These are phyloP conservation scores for Fragaria ananassa DNA, from an alignment of 306 rosid species.

Conservation along the genomic window DNA sequence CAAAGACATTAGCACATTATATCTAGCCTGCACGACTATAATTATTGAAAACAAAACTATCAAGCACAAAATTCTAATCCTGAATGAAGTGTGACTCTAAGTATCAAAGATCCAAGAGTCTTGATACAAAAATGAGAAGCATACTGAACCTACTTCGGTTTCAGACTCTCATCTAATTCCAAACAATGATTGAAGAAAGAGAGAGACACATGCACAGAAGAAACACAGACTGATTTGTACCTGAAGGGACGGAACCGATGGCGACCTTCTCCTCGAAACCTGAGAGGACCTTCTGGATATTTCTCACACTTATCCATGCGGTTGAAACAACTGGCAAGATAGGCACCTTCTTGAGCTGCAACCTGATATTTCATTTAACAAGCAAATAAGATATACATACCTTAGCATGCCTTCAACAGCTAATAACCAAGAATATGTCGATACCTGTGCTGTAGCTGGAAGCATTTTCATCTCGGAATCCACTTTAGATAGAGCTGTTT, in stretches of 20 bases:
- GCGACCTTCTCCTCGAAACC: conserved; percentile 93
- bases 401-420: not conserved
- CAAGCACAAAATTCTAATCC: not conserved
- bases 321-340: conserved; percentile 78
- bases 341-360: conserved; percentile 91
- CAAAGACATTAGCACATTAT: not conserved
- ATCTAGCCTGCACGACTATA: not conserved
- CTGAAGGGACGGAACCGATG: conserved; percentile 90
- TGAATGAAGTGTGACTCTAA: not conserved
- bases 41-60: not conserved
- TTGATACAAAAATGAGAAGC: not conserved
- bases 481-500: conserved; percentile 78
- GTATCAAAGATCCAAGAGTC: not conserved
- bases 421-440: not conserved
- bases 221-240: conserved; percentile 37
- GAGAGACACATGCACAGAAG: not conserved
- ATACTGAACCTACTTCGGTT: not conserved
- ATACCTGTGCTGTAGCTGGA: conserved; percentile 98
- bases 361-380: conserved; percentile 53
- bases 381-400: conserved; percentile 11
- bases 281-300: conserved; percentile 88
- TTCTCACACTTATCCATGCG: conserved; percentile 74
- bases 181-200: not conserved
- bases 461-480: conserved; percentile 93
- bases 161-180: not conserved